A percentile compares a stretch with the other conserved stretches of the same genome.
phyloP scores from a whole-genome alignment of 306 rosid genomes.

The Luffa acutangula region DNA sequence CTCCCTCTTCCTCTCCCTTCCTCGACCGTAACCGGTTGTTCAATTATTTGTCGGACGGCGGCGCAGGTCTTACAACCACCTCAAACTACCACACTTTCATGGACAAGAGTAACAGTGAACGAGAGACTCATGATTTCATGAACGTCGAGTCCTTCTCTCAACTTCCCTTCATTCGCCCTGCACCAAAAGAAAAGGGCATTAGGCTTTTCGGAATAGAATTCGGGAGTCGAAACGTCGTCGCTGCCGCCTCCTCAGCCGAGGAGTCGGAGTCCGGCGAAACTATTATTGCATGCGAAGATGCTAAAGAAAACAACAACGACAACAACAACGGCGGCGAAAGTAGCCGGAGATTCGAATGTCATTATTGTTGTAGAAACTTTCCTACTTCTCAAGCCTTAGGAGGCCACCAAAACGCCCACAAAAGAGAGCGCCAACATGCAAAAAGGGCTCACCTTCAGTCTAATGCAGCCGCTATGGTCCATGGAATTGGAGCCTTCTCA shows the following conservation, averaged over 20 bases:
- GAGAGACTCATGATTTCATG: conserved; percentile 89
- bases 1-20: not conserved
- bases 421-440: conserved; percentile 86
- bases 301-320: not conserved
- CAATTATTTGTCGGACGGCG: too few relatives aligned
- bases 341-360: conserved; percentile 80
- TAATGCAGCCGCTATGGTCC: conserved; percentile 30
- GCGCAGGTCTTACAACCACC: not conserved
- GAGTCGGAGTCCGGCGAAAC: conserved; percentile 28
- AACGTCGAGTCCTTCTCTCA: conserved; percentile 91
- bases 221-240: conserved; percentile 12
- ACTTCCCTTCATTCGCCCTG: conserved; percentile 88
- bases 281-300: conserved; percentile 17
- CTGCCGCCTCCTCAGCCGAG: not conserved
- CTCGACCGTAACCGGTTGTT: not conserved
- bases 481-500: conserved; percentile 27
- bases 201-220: conserved; percentile 81
- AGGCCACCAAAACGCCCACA: conserved; percentile 93
- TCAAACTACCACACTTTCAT: conserved; percentile 11
- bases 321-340: conserved; percentile 25
- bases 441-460: conserved; percentile 86
- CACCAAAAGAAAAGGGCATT: conserved; percentile 53
- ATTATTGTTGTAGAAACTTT: conserved; percentile 87
- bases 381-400: conserved; percentile 94
- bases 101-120: conserved; percentile 47